Conservation (phyloP, 179 eudicot genomes). For the Amaranthus tricolor region DNA sequence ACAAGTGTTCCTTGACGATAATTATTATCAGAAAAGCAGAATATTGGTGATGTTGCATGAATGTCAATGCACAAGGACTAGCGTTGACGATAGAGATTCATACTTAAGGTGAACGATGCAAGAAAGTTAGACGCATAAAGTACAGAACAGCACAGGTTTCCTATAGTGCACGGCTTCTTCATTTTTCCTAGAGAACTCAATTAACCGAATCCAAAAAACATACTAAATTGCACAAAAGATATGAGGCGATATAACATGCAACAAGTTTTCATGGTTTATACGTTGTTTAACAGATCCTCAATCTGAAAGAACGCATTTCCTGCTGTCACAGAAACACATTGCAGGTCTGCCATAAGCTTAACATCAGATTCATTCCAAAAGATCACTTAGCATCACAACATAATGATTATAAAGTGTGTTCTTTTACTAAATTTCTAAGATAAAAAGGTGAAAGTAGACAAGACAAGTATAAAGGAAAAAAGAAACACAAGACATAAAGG, state of each 20-base stretch:
- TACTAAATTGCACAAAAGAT: not conserved
- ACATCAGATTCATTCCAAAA: not conserved
- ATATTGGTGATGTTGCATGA: not conserved
- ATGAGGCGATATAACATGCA: not conserved
- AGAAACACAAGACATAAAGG: not conserved
- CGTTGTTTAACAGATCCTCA: not conserved
- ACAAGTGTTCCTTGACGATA: not conserved
- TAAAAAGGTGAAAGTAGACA: not conserved
- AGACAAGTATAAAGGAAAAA: not conserved
- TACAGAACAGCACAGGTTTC: too few relatives aligned
- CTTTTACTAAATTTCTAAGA: not conserved
- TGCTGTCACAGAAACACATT: constrained; percentile 1
- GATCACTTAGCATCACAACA: not conserved
- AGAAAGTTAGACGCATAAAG: not conserved
- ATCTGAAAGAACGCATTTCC: not conserved
- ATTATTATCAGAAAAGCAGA: not conserved
- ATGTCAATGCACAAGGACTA: not conserved
- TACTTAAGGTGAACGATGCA: not conserved
- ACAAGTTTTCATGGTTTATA: not conserved
- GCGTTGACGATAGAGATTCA: not conserved
- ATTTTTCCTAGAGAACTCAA: too few relatives aligned
- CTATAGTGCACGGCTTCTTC: too few relatives aligned
- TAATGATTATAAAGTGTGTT: not conserved
- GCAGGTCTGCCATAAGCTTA: constrained; percentile 4
- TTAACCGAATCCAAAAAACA: too few relatives aligned